Base-by-base conservation (phyloP, 225 moss, liverwort and hornwort genomes). In the Marchantia paleacea region DNA sequence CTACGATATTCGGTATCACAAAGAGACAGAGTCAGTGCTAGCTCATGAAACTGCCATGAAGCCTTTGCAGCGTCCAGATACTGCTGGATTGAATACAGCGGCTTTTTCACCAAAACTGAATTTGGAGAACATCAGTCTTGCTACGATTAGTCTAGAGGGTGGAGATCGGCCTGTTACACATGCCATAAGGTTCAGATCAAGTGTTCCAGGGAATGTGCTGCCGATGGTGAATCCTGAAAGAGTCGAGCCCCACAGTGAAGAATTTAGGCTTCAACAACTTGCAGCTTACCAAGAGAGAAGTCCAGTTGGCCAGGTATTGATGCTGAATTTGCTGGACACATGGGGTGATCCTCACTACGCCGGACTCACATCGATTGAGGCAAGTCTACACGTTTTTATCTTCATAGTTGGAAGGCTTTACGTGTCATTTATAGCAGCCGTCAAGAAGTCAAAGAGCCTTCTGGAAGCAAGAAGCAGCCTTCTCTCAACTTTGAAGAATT, bases 341-440 rank as follows among this genome's bases (percentile, higher is more conserved):
- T 88, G 88, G 88, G 88, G 85, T 13, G 88, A 88, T 81, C 85
- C 80, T 65, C 81, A 88, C 76, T 88, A 88, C 39, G 79, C 78
- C 63, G 88, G 88, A 63, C 88, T 88, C 28, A 85, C 88, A 31
- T 83, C 83, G 22, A 76, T 88, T 48, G 82, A 88, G 88, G 88
- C 78, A 79, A 63, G 80, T 80, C 71, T 22, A 24, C 10, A 31
- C 25, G 19, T 19, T 51, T 72, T 54, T 72, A 54, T 51, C 51
- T 6, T 62, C n/a, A 51, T 7, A 14, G 72, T 51, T 22, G n/a
- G 31, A 8, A 69, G 16, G 48, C 8, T 10, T 12, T 29, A 13
- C 10, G 10, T n/a, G 61, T 19, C 7, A 10, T 66, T 66, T 66
- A 66, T 13, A 66, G 66, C 66, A 29, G 28, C 66, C 12, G 29